Percentiles rank a stretch among this genome's conserved stretches.
Conservation (phyloP, 1,139 yeast genomes). For the Yamadazyma dushanensis region DNA sequence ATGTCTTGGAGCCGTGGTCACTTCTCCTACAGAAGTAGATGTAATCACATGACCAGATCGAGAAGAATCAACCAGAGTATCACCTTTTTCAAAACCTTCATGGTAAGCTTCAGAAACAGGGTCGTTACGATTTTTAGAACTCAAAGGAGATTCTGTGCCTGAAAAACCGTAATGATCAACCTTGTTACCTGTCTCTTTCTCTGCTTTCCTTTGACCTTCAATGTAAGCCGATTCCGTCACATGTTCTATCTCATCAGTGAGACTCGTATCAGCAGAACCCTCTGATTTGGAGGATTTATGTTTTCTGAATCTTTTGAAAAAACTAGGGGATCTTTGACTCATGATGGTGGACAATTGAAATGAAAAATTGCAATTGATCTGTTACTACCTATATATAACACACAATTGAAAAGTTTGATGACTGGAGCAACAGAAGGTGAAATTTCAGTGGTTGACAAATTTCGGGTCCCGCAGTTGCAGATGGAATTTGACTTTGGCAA, state of each 20-base stretch:
- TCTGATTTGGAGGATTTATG: conserved; percentile 20
- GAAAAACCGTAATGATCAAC: conserved; percentile 15
- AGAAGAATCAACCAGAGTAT: background rate
- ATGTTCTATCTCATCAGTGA: background rate
- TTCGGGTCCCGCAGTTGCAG: background rate
- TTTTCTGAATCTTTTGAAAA: conserved; percentile 28
- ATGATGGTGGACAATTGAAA: conserved; percentile 1
- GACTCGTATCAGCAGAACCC: background rate
- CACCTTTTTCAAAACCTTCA: conserved; percentile 9
- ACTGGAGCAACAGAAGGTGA: conserved; percentile 2
- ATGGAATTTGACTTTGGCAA: conserved; percentile 1
- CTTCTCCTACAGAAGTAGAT: conserved; percentile 29
- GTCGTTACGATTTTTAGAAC: conserved; percentile 5
- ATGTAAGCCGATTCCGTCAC: conserved; percentile 18
- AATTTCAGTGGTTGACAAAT: conserved; percentile 1
- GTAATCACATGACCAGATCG: conserved; percentile 10
- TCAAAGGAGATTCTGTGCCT: background rate
- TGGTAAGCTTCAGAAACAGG: conserved; percentile 10
- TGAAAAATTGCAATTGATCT: background rate
- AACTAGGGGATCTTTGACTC: conserved; percentile 18
- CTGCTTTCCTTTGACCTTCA: conserved; percentile 25
- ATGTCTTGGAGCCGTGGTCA: conserved; percentile 33
- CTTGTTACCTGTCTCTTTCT: conserved; percentile 14
- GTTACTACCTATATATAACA: conserved; percentile 1
- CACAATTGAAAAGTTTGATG: conserved; percentile 2